phyloP scores from a whole-genome alignment of 73 alveolate genomes.

The Paramecium sonneborni region DNA sequence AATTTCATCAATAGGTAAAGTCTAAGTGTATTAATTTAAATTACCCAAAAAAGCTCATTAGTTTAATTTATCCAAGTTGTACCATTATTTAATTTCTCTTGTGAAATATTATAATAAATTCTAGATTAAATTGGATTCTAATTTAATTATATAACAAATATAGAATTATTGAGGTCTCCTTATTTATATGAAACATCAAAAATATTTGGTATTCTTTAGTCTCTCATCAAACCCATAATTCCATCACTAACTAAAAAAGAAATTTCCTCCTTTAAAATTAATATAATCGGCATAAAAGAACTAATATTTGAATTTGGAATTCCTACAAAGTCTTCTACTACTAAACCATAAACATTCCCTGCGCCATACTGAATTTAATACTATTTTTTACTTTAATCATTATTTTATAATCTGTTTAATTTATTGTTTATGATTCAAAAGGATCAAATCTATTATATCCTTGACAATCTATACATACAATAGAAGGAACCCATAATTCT shows the following conservation, averaged over 20 bases:
- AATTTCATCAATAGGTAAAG: not conserved
- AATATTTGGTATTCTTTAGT: not conserved
- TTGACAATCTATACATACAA: not conserved
- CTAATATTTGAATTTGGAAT: not conserved
- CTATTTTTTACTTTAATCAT: not conserved
- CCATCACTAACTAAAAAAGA: not conserved
- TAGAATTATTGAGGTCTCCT: not conserved
- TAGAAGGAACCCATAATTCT: constrained; percentile 83
- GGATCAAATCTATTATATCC: not conserved
- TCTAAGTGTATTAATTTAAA: not conserved
- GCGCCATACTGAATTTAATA: constrained; percentile 44
- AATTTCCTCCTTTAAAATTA: not conserved
- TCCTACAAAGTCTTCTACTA: not conserved
- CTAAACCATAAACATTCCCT: not conserved
- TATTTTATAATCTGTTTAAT: not conserved
- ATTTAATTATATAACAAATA: not conserved
- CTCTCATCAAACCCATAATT: not conserved
- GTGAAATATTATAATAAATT: not conserved
- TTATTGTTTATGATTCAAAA: not conserved
- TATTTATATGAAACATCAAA: not conserved
- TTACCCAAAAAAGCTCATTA: not conserved
- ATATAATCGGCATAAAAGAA: not conserved
- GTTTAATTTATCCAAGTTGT: not conserved
- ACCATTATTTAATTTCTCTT: constrained; percentile 5
- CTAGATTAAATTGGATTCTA: not conserved